Evolutionary conservation across 192 early-diverging fungal genomes (phyloP).

Genomic region (Podila epicladia): DNA sequence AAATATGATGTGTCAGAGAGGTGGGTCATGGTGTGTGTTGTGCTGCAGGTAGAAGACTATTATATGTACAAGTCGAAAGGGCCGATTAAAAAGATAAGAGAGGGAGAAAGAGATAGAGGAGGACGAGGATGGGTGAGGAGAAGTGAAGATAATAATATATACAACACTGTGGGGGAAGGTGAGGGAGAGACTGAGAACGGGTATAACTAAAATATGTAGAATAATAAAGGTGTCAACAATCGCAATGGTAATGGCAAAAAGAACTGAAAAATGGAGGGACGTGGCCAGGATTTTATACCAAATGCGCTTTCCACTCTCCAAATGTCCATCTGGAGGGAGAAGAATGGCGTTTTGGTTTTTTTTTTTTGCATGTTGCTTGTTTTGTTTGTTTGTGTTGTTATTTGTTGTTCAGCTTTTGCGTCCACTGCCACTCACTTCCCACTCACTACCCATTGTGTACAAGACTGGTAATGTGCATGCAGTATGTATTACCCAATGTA

Average conservation of each 20-base stretch:
- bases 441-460: neutral
- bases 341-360: too few species aligned
- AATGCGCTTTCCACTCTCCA: too few species aligned
- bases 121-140: neutral
- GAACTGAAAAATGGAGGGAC: neutral
- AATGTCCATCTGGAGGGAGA: too few species aligned
- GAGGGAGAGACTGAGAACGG: too few species aligned
- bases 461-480: neutral
- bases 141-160: neutral
- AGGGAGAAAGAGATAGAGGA: neutral
- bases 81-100: too few species aligned
- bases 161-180: neutral
- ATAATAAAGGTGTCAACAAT: neutral
- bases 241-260: neutral
- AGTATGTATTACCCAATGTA: too few species aligned
- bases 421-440: too few species aligned
- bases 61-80: conserved; percentile 10
- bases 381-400: too few species aligned
- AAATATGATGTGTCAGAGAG: conserved; percentile 37
- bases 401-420: too few species aligned
- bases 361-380: too few species aligned
- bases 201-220: neutral
- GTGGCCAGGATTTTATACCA: neutral
- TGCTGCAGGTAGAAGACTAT: neutral
- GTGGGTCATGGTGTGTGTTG: conserved; percentile 30